Evolutionary conservation across 1,139 yeast genomes (phyloP), one percentile per base, ranked within the genome.

Genomic region (Kurtzmaniella natalensis): DNA sequence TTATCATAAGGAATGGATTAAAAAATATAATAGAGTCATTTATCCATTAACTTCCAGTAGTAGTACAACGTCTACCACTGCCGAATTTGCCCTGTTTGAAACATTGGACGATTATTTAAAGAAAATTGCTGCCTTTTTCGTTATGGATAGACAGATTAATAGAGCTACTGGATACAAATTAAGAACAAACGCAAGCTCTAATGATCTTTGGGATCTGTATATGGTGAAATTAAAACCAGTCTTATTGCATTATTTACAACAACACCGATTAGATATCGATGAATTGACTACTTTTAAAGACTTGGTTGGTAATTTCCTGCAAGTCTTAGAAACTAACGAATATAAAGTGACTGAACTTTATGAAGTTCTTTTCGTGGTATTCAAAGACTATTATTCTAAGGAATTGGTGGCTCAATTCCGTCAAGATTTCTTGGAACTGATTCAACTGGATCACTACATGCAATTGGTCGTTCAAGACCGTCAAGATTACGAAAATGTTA

Each of bases 391-490:
- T 43, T 83, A 74, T 50, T 78, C 86, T 8, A 71, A 72, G 4
- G 62, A 72, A 20, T 59, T 80, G 25, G 71, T 77, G 14, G 64
- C 63, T 40, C 71, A 72, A 16, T 88, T 88, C 57, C 69, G 76
- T 28, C 56, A 57, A 18, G 81, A 80, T 35, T 89, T 87, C 55
- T 59, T 69, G 29, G 70, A 70, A 11, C 64, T 81, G 7, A 75
- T 88, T 29, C 76, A 78, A 42, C 81, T 82, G 17, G 96, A 89
- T 53, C 94, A 86, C 50, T 86, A 87, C 48, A 86, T 85, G 86
- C 95, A 96, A 7, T 72, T 88, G 61, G 73, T 74, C 0, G 79
- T 88, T 22, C 73, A 78, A 39, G 78, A 77, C 35, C 56, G 63
- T 33, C 64, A 67, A 13, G 74, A 81, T 34, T 86, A 79, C 53